Percentiles rank a stretch among this genome's conserved stretches.
Conservation (phyloP, 352 stramenopile genomes). For the Phytopythium mirpurense region DNA sequence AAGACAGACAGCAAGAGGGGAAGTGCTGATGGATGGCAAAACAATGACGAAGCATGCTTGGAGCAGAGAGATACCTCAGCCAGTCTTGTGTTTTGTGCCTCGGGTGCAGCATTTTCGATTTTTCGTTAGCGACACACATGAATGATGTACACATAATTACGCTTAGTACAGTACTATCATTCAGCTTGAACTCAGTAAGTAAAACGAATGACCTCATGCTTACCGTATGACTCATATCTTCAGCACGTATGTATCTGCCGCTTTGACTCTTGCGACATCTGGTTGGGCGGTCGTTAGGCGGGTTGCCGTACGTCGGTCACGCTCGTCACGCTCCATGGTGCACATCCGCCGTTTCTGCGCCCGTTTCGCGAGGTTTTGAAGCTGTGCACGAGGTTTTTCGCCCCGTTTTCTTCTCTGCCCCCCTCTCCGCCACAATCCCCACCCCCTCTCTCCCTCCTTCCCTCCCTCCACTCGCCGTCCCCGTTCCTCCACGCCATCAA, state of each 20-base stretch:
- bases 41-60: too few relatives aligned
- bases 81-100: too few relatives aligned
- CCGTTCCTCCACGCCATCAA: constrained; percentile 24
- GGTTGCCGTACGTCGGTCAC: constrained; percentile 54
- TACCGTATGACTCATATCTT: not conserved
- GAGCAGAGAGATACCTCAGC: too few relatives aligned
- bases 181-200: not conserved
- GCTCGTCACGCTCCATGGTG: constrained; percentile 50
- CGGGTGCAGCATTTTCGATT: too few relatives aligned
- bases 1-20: too few relatives aligned
- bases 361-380: constrained; percentile 21
- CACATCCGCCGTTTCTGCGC: constrained; percentile 6
- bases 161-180: not conserved
- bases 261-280: constrained; percentile 7
- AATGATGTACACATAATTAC: not conserved
- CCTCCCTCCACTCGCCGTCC: constrained; percentile 9
- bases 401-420: constrained; percentile 7
- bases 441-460: constrained; percentile 21
- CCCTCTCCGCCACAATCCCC: constrained; percentile 17
- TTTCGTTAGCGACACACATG: not conserved
- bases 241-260: too few relatives aligned
- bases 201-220: not conserved
- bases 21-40: too few relatives aligned
- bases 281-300: not conserved
- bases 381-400: constrained; percentile 10